Base-by-base conservation (phyloP, 345 rosid genomes). In the Firmiana major region DNA sequence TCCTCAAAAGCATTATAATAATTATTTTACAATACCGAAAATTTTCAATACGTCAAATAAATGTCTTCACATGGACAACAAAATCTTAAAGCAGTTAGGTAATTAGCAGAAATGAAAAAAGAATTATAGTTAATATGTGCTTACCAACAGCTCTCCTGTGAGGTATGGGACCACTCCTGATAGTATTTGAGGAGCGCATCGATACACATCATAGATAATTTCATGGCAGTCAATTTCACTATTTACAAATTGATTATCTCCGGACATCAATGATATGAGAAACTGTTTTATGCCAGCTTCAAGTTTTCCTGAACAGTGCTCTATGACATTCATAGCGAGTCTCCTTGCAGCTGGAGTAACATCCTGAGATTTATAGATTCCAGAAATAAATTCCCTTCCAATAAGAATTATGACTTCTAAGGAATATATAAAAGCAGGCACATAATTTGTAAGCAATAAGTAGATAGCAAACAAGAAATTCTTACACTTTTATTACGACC, bases 81-180 rank as follows among this genome's bases (percentile, higher is more conserved):
- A 73, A 57, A 54, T 54, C 49, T 38, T 36, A 38, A 73, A 31
- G 49, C 31, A 72, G 16, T 54, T 53, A 55, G 21, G 36, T 15
- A 9, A 15, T 16, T 26, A 60, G 78, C 16, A 36, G 38, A 54
- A 64, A 73, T 62, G 65, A 55, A 42, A n/a, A 40, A 73, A 58
- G n/a, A 38, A 73, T 9, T 45, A 15, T 55, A 7, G 7, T 51
- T 24, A 75, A 59, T 58, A 13, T 26, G 63, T 28, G 58, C 74
- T 86, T 95, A 96, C 99, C 99, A 96, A 84, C 63, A 96, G 89
- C 85, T 93, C 99, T 77, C 99, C 99, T 16, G 90, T 91, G 80
- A 96, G 93, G 83, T 92, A 89, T 15, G 98, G 94, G 73, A 91
- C 86, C 63, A 90, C 96, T 82, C 94, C 98, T 4, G 97, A 80